phyloP scores from a whole-genome alignment of 2,329 filamentous ascomycete species.

The Colletotrichum theobromicola region DNA sequence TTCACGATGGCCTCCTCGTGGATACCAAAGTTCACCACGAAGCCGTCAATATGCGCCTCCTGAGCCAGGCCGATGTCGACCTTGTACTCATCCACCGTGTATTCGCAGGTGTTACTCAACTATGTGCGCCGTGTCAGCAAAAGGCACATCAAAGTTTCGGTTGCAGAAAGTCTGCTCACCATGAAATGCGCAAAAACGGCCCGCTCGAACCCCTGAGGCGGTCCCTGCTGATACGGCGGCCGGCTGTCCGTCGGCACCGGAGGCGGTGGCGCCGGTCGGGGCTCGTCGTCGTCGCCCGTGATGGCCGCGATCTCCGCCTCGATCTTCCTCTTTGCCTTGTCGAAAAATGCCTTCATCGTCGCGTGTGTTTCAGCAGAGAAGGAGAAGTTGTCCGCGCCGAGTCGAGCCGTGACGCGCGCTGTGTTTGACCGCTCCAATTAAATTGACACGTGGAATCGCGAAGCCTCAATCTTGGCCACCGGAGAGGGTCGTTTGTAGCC shows the following conservation, averaged over 20 bases:
- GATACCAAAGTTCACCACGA: constrained; percentile 17
- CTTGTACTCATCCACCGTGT: constrained; percentile 14
- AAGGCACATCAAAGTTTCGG: not conserved
- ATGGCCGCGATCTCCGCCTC: constrained; percentile 19
- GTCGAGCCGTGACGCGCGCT: constrained; percentile 3
- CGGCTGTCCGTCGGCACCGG: not conserved
- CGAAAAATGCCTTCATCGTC: constrained; percentile 18
- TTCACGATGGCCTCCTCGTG: constrained; percentile 21
- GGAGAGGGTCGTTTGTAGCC: not conserved
- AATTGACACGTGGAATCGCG: constrained; percentile 20
- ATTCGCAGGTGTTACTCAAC: constrained; percentile 20
- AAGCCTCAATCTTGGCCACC: constrained; percentile 17
- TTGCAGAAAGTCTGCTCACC: not conserved
- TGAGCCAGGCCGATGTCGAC: constrained; percentile 16
- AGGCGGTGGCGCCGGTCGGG: not conserved
- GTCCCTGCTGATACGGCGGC: not conserved
- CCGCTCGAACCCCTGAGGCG: constrained; percentile 1
- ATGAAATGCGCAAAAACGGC: constrained; percentile 20
- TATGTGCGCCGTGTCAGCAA: not conserved
- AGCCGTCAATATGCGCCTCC: constrained; percentile 19
- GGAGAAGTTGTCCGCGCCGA: not conserved
- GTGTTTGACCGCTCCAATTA: constrained; percentile 15
- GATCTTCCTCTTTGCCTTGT: constrained; percentile 14
- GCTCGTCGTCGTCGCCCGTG: constrained; percentile 16
- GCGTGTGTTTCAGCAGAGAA: not conserved